Evolutionary conservation across 148 eudicot genomes (phyloP), one percentile per base, ranked within the genome.

Genomic region (Fagopyrum esculentum): DNA sequence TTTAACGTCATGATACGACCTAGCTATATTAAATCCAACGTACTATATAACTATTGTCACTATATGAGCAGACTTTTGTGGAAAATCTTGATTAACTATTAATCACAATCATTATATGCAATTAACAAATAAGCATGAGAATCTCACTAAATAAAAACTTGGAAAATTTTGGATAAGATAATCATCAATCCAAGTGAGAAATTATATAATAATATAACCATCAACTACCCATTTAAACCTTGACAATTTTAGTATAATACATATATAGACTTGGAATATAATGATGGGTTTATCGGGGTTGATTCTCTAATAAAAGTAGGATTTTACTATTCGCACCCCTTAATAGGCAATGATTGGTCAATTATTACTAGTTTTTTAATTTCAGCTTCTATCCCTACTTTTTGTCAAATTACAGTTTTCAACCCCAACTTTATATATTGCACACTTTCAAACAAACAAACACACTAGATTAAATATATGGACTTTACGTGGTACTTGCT

Each of bases 61-160:
- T 61, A 35, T 61, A 61, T 61, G 6, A 61, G 43, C 63, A n/a
- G 63, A 57, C 30, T 57, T 57, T 29, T 61, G 69, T 61, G 69
- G 69, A 61, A 61, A 61, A 3, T 30, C 15, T 61, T 30, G 69
- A 29, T 29, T 30, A 11, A 61, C 11, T 6, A 29, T 29, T 30
- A 11, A 61, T 5, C 15, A 57, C 63, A 29, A 30, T 61, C 69
- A 61, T 29, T 13, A 13, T 35, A 35, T 35, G 40, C 16, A 61
- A 26, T 30, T 8, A 26, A 61, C 40, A 61, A 59, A 0, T 29
- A 29, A 29, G 69, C 69, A 61, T 11, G 69, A 61, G 69, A 3
- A 61, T 61, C 69, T 61, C 7, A 30, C 69, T 29, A 10, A 61
- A 9, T 4, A 29, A 15, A 5, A 6, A 26, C 68, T 29, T 61